These are phyloP conservation scores for Ormosia semicastrata DNA, from an alignment of 306 rosid genomes.

Conservation along the genomic window DNA sequence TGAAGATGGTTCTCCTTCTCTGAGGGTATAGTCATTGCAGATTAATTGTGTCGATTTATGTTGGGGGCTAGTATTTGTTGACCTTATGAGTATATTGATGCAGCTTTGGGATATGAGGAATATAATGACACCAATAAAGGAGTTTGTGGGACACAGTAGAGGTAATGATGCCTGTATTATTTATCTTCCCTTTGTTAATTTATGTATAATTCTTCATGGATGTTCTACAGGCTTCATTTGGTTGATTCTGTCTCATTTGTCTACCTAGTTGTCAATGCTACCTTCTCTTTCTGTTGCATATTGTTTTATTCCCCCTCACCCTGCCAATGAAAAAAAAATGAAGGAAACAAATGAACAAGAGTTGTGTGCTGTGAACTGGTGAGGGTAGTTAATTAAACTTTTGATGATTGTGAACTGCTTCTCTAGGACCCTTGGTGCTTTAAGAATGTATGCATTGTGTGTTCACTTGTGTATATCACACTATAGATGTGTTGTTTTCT, in stretches of 20 bases:
- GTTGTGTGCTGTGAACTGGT: neutral
- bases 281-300: neutral
- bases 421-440: no score
- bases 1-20: slow-evolving; percentile 84
- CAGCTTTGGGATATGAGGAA: slow-evolving; percentile 99
- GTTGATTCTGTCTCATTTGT: neutral
- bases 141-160: slow-evolving; percentile 89
- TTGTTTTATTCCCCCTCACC: neutral
- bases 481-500: no score
- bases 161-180: slow-evolving; percentile 45
- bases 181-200: neutral
- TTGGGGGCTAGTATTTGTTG: slow-evolving; percentile 26
- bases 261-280: slow-evolving; percentile 6
- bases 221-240: neutral
- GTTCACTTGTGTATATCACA: no score
- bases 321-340: neutral
- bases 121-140: slow-evolving; percentile 77
- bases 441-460: no score
- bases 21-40: slow-evolving; percentile 62
- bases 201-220: neutral
- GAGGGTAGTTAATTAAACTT: neutral
- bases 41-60: slow-evolving; percentile 15
- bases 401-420: neutral
- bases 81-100: slow-evolving; percentile 32
- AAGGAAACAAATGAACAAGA: neutral